Percentiles rank a stretch among this genome's conserved stretches.
These are phyloP conservation scores for Coemansia sp. DNA, from an alignment of 192 early-diverging fungal genomes.

Conservation along the genomic window DNA sequence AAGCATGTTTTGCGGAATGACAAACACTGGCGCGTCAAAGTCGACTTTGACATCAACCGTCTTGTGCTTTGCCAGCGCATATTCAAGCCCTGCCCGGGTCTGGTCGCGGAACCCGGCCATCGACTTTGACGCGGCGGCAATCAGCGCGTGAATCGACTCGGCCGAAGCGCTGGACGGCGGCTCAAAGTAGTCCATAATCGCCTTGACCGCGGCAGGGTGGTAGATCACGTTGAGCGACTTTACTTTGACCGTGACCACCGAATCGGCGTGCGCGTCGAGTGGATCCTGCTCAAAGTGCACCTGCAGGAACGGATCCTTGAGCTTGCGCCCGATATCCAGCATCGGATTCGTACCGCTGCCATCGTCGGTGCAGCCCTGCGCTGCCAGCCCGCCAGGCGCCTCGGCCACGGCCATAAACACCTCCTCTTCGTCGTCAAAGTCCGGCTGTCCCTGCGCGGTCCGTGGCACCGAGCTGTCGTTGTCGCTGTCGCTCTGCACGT, in stretches of 20 bases:
- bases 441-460: too few relatives aligned
- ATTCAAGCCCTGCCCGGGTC: constrained; percentile 81
- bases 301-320: constrained; percentile 47
- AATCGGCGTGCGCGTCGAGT: constrained; percentile 83
- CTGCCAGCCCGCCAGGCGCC: constrained; percentile 16
- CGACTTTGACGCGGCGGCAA: constrained; percentile 76
- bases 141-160: constrained; percentile 71
- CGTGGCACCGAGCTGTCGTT: not conserved
- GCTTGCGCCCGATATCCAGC: constrained; percentile 7
- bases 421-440: not conserved
- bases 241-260: constrained; percentile 77
- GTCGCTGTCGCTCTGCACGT: constrained; percentile 31
- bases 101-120: constrained; percentile 84
- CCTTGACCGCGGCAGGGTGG: constrained; percentile 71
- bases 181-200: constrained; percentile 77
- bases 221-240: constrained; percentile 87
- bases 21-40: constrained; percentile 92
- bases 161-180: constrained; percentile 67
- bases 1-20: constrained; percentile 71
- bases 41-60: constrained; percentile 90
- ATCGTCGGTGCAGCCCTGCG: not conserved
- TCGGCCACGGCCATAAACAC: constrained; percentile 19
- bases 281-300: constrained; percentile 80
- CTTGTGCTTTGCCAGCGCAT: constrained; percentile 83
- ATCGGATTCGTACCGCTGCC: not conserved